A percentile compares a stretch with the other conserved stretches of the same genome.
Conservation (phyloP, 2,329 filamentous ascomycete species). For the Fonsecaea pedrosoi region DNA sequence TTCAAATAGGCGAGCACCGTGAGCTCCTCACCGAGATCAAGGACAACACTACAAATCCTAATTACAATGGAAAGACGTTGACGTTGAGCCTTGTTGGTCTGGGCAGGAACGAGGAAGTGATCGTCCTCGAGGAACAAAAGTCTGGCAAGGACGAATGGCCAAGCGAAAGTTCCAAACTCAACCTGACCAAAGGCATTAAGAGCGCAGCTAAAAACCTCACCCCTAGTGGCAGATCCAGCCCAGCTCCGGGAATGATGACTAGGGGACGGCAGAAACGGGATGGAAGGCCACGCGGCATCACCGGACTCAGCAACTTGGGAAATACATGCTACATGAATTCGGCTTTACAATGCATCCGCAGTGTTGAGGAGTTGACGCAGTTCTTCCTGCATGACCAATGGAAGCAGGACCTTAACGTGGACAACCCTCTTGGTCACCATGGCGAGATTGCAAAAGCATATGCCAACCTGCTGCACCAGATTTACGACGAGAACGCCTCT, state of each 20-base stretch:
- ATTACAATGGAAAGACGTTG: slow-evolving; percentile 74
- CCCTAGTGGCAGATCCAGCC: slow-evolving; percentile 70
- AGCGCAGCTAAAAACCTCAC: slow-evolving; percentile 52
- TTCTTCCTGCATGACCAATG: slow-evolving; percentile 83
- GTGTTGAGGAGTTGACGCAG: slow-evolving; percentile 88
- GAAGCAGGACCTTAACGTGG: slow-evolving; percentile 79
- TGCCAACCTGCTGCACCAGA: slow-evolving; percentile 73
- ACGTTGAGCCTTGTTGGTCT: slow-evolving; percentile 72
- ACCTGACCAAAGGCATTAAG: slow-evolving; percentile 39
- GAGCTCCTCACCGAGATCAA: slow-evolving; percentile 64
- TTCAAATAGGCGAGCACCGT: slow-evolving; percentile 69
- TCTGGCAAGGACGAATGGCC: slow-evolving; percentile 34
- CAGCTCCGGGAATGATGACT: slow-evolving; percentile 69
- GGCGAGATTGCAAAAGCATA: slow-evolving; percentile 89
- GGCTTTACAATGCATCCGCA: slow-evolving; percentile 90
- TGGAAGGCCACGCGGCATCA: slow-evolving; percentile 74
- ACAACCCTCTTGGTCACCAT: slow-evolving; percentile 83
- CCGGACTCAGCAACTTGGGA: slow-evolving; percentile 86
- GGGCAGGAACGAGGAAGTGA: slow-evolving; percentile 72
- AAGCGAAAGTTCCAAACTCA: slow-evolving; percentile 28
- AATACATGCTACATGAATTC: slow-evolving; percentile 99
- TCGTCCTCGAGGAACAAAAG: slow-evolving; percentile 83
- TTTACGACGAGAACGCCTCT: slow-evolving; percentile 74
- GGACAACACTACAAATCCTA: slow-evolving; percentile 74
- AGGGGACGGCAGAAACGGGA: slow-evolving; percentile 73